Base-by-base conservation (phyloP, 2,329 filamentous ascomycete species). In the Penicillium sp. region DNA sequence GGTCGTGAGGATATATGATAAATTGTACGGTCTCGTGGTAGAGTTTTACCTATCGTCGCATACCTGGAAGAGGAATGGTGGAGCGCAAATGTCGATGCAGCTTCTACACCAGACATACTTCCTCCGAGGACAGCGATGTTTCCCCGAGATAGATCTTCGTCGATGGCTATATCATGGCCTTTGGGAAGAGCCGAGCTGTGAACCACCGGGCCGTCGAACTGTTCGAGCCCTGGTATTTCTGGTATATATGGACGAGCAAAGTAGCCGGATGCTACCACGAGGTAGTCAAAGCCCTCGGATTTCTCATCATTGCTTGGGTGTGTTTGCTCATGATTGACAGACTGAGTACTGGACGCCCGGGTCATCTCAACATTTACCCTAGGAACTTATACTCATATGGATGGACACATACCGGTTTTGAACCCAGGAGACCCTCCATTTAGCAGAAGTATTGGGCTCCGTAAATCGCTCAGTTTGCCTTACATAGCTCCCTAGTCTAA, bases 81-180 rank as follows among this genome's bases (percentile, higher is more conserved):
- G 4, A 84, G 78, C 9, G 88, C 89, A 43, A 92, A 82, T 2
- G 86, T 85, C 8, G 84, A 86, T 0, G 89, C 87, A 42, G 87
- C 87, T 73, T 95, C 90, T 4, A 89, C 83, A 0, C 89, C 90
- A 2, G 89, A 93, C 81, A 94, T 91, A 62, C 91, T 89, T 0
- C 89, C 90, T 0, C 90, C 90, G 1, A 91, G 83, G 0, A 95
- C 78, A 1, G 91, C 77, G 13, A 94, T 84, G 63, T 86, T 89
- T 15, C 83, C 81, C 1, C 77, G 77, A 0, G 64, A 61, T 1
- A 26, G 21, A 3, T 41, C 44, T 15, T 56, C 32, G 3, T 59
- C 41, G 20, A 57, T 33, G n/a, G 9, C 4, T 2, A 40, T 3
- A 4, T 73, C 66, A 0, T 70, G 61, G 2, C 88, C 68, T 47